A percentile compares a stretch with the other conserved stretches of the same genome.
Conservation (phyloP, 192 early-diverging fungal genomes). For the Umbelopsis sp. region DNA sequence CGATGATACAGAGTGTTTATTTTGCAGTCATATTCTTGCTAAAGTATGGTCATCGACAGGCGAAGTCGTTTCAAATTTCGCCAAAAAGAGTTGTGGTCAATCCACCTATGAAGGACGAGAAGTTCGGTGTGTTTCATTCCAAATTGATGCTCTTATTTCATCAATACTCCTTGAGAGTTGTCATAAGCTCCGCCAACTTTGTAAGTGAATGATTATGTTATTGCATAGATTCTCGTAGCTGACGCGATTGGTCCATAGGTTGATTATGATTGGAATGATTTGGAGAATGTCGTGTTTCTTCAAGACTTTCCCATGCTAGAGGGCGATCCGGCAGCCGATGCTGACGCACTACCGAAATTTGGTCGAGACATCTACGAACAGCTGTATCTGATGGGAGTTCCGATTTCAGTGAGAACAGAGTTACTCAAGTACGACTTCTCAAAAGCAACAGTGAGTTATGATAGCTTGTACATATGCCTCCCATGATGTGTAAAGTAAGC, state of each 20-base stretch:
- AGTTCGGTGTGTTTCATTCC: conserved; percentile 59
- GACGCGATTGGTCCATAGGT: conserved; percentile 27
- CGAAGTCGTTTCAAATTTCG: conserved; percentile 32
- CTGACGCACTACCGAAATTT: conserved; percentile 42
- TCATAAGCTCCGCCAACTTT: conserved; percentile 64
- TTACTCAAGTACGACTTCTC: conserved; percentile 50
- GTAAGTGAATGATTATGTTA: conserved; percentile 26
- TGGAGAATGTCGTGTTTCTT: conserved; percentile 68
- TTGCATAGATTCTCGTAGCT: not conserved
- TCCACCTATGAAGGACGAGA: conserved; percentile 47
- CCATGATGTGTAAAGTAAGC: not conserved
- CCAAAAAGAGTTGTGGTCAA: conserved; percentile 44
- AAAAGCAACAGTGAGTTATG: conserved; percentile 43
- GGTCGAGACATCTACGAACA: conserved; percentile 45
- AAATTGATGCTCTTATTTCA: conserved; percentile 71
- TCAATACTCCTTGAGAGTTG: conserved; percentile 55
- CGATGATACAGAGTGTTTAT: not conserved
- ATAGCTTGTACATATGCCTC: not conserved
- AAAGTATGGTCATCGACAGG: conserved; percentile 10
- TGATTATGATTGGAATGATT: conserved; percentile 54
- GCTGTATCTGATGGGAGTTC: conserved; percentile 54
- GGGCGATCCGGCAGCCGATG: not conserved
- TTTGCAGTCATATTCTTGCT: not conserved
- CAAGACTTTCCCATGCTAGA: conserved; percentile 58
- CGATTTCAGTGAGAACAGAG: conserved; percentile 45